These are phyloP conservation scores for Ophidiomyces ophidiicola DNA, from an alignment of 2,329 filamentous ascomycete genomes.

Conservation along the genomic window DNA sequence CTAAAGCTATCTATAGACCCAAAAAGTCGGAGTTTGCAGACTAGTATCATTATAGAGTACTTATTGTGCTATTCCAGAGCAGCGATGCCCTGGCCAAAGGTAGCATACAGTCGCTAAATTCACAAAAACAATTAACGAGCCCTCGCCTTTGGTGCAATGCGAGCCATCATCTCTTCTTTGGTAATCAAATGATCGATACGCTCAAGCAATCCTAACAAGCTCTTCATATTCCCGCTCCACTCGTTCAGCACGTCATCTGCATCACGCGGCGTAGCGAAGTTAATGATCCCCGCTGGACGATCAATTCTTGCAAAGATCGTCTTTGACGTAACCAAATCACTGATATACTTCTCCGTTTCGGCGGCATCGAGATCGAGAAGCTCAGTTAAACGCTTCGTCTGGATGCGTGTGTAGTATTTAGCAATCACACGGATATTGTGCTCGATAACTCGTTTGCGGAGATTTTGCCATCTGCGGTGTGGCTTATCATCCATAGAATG, in stretches of 20 bases:
- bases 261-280: slow-evolving; percentile 86
- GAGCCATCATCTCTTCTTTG: slow-evolving; percentile 99
- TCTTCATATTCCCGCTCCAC: slow-evolving; percentile 98
- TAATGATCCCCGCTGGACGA: slow-evolving; percentile 79
- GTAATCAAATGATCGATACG: slow-evolving; percentile 96
- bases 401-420: slow-evolving; percentile 97
- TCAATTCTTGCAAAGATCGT: slow-evolving; percentile 98
- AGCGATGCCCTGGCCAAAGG: not conserved
- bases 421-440: slow-evolving; percentile 96
- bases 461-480: slow-evolving; percentile 76
- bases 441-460: slow-evolving; percentile 97
- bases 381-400: slow-evolving; percentile 78
- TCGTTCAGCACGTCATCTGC: slow-evolving; percentile 95
- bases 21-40: not conserved
- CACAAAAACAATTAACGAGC: slow-evolving; percentile 21
- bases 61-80: not conserved
- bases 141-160: slow-evolving; percentile 59
- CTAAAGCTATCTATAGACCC: slow-evolving; percentile 1
- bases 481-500: slow-evolving; percentile 60
- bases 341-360: slow-evolving; percentile 98
- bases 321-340: slow-evolving; percentile 90
- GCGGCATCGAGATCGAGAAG: slow-evolving; percentile 85
- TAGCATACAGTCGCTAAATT: slow-evolving; percentile 4
- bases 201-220: slow-evolving; percentile 69
- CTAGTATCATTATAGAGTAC: slow-evolving; percentile 2